A percentile compares a stretch with the other conserved stretches of the same genome.
These are phyloP conservation scores for Aspergillus persii DNA, from an alignment of 2,329 filamentous ascomycete species.

Conservation along the genomic window DNA sequence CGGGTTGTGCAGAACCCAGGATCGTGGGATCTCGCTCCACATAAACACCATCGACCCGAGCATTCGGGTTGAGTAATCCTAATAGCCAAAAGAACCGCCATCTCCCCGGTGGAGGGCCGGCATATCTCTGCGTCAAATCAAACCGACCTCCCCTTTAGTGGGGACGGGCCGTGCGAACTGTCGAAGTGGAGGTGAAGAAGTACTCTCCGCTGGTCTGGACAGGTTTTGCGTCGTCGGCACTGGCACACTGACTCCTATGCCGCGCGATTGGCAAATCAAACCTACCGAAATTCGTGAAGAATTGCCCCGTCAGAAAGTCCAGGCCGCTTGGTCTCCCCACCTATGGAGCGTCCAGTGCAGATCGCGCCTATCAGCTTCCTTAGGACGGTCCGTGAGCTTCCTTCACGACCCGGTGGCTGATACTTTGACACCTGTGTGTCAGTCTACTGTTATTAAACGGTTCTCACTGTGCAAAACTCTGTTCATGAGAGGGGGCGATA, in stretches of 20 bases:
- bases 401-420: background rate
- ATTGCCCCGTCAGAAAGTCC: background rate
- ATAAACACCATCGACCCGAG: background rate
- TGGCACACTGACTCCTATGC: background rate
- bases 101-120: background rate
- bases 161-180: background rate
- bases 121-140: background rate
- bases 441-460: background rate
- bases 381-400: background rate
- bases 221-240: background rate
- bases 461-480: background rate
- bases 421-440: background rate
- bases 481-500: background rate
- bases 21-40: background rate
- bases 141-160: background rate
- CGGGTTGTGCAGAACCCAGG: background rate
- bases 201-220: background rate
- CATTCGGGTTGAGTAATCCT: background rate
- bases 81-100: background rate
- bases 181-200: background rate
- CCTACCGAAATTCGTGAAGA: background rate
- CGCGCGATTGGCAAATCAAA: background rate
- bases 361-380: background rate
- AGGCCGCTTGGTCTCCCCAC: background rate
- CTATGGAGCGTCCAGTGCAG: background rate